These are phyloP conservation scores for Termitomyces heimii DNA, from an alignment of 768 basidiomycete genomes.

Conservation along the genomic window DNA sequence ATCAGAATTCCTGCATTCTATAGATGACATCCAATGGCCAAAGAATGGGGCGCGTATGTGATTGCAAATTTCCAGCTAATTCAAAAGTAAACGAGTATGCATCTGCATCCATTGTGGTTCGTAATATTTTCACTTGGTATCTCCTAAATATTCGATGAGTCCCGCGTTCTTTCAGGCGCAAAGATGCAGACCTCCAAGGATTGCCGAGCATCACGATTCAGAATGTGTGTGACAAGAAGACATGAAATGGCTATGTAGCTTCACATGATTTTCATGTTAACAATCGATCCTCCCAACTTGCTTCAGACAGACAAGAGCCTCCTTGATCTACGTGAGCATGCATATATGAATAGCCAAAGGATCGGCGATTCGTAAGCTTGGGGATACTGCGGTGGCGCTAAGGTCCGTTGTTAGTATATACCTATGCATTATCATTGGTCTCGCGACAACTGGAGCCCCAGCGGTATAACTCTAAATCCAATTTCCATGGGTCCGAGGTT, in stretches of 20 bases:
- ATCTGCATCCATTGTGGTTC: background rate
- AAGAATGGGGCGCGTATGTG: background rate
- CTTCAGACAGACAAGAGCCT: too few species aligned
- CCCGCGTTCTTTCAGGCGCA: background rate
- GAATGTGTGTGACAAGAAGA: background rate
- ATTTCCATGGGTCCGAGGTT: background rate
- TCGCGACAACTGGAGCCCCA: background rate
- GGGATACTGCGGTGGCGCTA: background rate
- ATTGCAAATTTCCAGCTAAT: background rate
- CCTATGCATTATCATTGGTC: background rate
- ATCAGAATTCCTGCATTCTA: conserved; percentile 1
- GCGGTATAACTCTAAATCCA: background rate
- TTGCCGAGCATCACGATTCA: background rate
- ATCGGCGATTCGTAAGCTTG: background rate
- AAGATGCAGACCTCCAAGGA: background rate
- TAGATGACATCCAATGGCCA: background rate
- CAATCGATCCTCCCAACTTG: background rate
- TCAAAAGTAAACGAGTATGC: background rate
- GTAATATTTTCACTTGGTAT: background rate
- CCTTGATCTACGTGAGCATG: background rate
- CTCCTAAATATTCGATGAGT: background rate
- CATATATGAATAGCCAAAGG: background rate
- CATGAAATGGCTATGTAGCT: background rate
- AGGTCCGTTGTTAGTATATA: background rate
- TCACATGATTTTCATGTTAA: background rate